phyloP scores from a whole-genome alignment of 2,329 filamentous ascomycete genomes.

The Claviceps sp. region DNA sequence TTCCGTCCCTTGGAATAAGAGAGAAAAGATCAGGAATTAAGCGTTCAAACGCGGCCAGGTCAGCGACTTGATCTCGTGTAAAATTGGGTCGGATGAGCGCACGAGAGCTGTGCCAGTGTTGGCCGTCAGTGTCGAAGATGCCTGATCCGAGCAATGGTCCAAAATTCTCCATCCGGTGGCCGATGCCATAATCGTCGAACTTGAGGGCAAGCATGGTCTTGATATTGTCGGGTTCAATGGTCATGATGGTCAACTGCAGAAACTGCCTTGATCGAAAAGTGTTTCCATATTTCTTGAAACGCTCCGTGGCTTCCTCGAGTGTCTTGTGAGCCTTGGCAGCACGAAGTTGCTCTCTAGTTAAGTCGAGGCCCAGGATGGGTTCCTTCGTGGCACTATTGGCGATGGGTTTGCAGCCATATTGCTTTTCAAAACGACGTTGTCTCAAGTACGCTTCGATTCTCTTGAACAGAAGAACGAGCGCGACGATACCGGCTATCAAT shows the following conservation, averaged over 20 bases:
- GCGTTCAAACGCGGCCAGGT: constrained; percentile 24
- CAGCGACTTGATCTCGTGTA: constrained; percentile 27
- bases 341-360: neutral
- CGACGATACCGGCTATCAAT: neutral
- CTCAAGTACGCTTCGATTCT: neutral
- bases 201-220: constrained; percentile 15
- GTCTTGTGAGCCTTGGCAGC: neutral
- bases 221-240: constrained; percentile 15
- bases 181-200: constrained; percentile 15
- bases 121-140: constrained; percentile 10
- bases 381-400: neutral
- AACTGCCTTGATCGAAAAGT: neutral
- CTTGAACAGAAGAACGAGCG: neutral
- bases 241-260: constrained; percentile 8
- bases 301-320: neutral
- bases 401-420: constrained; percentile 4
- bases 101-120: constrained; percentile 22
- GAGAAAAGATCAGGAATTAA: constrained; percentile 13
- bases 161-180: constrained; percentile 13
- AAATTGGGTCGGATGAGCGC: constrained; percentile 28
- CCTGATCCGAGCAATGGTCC: constrained; percentile 30
- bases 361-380: constrained; percentile 4
- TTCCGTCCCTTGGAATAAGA: constrained; percentile 21
- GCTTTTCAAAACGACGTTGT: neutral
- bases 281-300: neutral